Evolutionary conservation across 768 basidiomycete species (phyloP), one percentile per base, ranked within the genome.

Genomic region (Boletus subparvulus): DNA sequence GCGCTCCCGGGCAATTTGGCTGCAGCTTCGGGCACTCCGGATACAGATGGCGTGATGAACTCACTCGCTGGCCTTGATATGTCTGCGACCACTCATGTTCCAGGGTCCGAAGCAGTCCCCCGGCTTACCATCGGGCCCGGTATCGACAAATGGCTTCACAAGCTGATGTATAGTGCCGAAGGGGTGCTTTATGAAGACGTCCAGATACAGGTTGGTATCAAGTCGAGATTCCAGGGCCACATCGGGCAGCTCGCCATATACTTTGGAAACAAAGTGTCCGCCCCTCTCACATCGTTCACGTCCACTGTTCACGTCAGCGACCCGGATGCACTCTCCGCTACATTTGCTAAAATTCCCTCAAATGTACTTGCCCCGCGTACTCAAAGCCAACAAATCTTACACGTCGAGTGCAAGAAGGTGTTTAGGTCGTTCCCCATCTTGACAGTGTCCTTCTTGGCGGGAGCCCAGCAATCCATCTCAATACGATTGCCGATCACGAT

Each of bases 161-260:
- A 91, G 62, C 80, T 98, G 32, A 86, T 82, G 1, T 93, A 86
- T 72, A 79, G 74, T 30, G 70, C 81, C 16, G 97, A 98, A 59
- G 97, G 97, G 44, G 85, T 98, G 35, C 80, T 99, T 13, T 98
- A 92, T 73, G 97, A 99, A 73, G 96, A 98, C 63, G 83, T 91
- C 10, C 92, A 96, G 73, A 83, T 99, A 43, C 96, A 98, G 69
- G 84, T 99, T 50, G 97, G 97, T 35, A 73, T 98, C 77, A 99
- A 98, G 76, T 94, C 94, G 32, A 89, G 94, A 66, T 99, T 91
- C 71, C 96, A 98, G 70, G 90, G 92, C 16, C 90, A 96, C 65
- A 83, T 94, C 39, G 97, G 96, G 16, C 93, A 98, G 65, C 67
- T 99, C 47, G 95, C 95, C 26, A 77, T 99, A 37, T 98, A 97